Evolutionary conservation across 164 flowering plant genomes (phyloP), one percentile per base, ranked within the genome.

Genomic region (Euptelea pleiosperma): DNA sequence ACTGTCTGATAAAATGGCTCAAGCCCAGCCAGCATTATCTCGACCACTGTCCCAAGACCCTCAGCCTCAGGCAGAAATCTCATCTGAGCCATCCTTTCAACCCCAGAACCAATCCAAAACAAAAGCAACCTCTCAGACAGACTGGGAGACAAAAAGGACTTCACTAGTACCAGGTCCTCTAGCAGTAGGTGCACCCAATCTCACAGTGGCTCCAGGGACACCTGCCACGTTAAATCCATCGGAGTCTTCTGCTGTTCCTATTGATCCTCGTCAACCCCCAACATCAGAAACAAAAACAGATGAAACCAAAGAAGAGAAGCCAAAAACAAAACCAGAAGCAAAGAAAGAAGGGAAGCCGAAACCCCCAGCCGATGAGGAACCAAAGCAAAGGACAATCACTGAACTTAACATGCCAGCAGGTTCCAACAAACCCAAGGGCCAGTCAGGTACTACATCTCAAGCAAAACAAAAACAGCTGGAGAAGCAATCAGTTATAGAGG

Each of bases 401-500:
- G 55, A 64, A 25, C 52, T 59, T 7, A 41, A 44, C 29, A 64
- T 37, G 55, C 54, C 58, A 52, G 31, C 76, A 43, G 62, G 37
- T 26, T 63, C 66, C 5, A 40, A 21, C 22, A 29, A 26, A 6
- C 22, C 41, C 51, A 61, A 22, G 45, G 66, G 64, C 61, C 37
- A 47, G 37, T 36, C 21, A 5, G 37, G 29, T 26, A 11, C 28
- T 12, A 24, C 42, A 57, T 40, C 60, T 48, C 62, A 63, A 28
- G 43, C 36, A 36, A 57, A 39, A 40, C 50, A 51, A 42, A 57
- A 19, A 44, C 61, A 62, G 31, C 55, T 29, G 29, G 57, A 57
- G 55, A 71, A 63, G 58, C 73, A 60, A 57, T 66, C 64, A n/a
- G 22, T 35, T 48, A 10, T 2, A 12, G 61, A 42, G 28, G 58